phyloP scores from a whole-genome alignment of 2,329 filamentous ascomycete genomes.

The Penicillium sp. region DNA sequence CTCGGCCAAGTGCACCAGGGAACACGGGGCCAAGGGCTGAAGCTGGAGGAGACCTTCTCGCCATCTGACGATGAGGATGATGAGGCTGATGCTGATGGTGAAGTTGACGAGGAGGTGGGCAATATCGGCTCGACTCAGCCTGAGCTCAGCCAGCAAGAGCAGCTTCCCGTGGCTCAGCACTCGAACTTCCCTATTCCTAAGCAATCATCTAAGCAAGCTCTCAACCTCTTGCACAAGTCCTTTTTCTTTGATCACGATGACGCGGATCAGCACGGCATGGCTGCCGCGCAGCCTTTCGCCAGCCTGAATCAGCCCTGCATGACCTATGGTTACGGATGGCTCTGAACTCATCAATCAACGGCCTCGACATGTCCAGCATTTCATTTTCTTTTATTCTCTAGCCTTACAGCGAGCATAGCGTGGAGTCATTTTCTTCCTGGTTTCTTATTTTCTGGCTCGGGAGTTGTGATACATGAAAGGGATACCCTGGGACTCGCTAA shows the following conservation, averaged over 20 bases:
- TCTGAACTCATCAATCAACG: conserved; percentile 22
- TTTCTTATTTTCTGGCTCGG: conserved; percentile 12
- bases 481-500: conserved; percentile 27
- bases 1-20: conserved; percentile 61
- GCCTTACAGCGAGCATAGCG: conserved; percentile 34
- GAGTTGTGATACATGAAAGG: conserved; percentile 27
- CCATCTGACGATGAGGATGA: conserved; percentile 66
- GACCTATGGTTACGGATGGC: conserved; percentile 39
- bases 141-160: conserved; percentile 6
- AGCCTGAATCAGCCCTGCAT: conserved; percentile 33
- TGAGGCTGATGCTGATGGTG: conserved; percentile 55
- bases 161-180: conserved; percentile 11
- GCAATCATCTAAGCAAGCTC: conserved; percentile 25
- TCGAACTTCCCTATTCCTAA: conserved; percentile 15
- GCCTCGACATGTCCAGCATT: conserved; percentile 4
- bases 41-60: conserved; percentile 73
- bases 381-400: conserved; percentile 8
- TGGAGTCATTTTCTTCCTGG: conserved; percentile 26
- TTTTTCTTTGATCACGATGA: conserved; percentile 38
- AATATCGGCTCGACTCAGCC: conserved; percentile 14
- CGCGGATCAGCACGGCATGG: conserved; percentile 25
- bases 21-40: conserved; percentile 69
- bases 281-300: conserved; percentile 29
- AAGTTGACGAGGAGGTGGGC: conserved; percentile 27
- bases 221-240: conserved; percentile 33